Evolutionary conservation across 1,139 yeast genomes (phyloP).

Genomic region (Kazachstania sp.): DNA sequence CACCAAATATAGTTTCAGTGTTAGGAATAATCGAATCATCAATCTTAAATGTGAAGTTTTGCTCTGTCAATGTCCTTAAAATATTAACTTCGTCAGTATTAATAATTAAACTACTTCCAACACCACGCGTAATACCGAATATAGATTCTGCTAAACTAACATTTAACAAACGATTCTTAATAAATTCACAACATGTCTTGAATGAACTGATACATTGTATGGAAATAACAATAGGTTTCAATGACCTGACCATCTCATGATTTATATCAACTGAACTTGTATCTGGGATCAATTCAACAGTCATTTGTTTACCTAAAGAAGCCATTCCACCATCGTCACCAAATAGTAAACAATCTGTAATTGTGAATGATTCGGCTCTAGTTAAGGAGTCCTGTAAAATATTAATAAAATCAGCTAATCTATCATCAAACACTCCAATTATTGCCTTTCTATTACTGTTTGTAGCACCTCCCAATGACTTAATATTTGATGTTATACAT

Average conservation of each 20-base stretch:
- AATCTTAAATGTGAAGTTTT: conserved; percentile 52
- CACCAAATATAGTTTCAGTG: conserved; percentile 76
- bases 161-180: conserved; percentile 36
- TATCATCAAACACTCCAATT: conserved; percentile 38
- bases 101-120: background rate
- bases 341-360: conserved; percentile 47
- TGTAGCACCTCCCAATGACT: background rate
- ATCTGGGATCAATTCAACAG: conserved; percentile 39
- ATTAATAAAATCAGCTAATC: conserved; percentile 38
- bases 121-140: conserved; percentile 10
- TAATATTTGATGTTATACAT: conserved; percentile 33
- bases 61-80: conserved; percentile 24
- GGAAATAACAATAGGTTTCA: background rate
- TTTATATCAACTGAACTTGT: conserved; percentile 28
- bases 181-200: conserved; percentile 57
- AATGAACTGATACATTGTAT: conserved; percentile 58
- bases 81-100: conserved; percentile 4
- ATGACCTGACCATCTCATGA: background rate
- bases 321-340: conserved; percentile 39
- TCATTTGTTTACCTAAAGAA: conserved; percentile 66
- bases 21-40: conserved; percentile 55
- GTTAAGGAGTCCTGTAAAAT: conserved; percentile 69
- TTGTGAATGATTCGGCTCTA: conserved; percentile 68
- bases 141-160: conserved; percentile 18
- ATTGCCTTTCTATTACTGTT: conserved; percentile 32